phyloP scores from a whole-genome alignment of 441 rosid species.

The Aquilaria agallochum region DNA sequence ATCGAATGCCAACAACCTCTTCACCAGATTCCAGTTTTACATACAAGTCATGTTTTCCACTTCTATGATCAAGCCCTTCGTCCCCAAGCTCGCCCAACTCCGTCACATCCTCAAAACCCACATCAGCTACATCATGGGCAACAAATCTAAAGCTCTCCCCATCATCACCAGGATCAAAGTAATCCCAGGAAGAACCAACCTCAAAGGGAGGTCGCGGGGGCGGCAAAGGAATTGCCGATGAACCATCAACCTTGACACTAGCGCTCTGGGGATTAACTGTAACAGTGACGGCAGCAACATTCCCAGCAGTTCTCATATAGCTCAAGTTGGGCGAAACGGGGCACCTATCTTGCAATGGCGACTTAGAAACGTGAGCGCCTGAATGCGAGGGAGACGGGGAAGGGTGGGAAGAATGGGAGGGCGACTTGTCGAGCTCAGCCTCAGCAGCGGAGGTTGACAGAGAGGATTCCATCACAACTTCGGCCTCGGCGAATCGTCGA shows the following conservation, averaged over 20 bases:
- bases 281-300: slow-evolving; percentile 45
- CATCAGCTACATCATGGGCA: slow-evolving; percentile 32
- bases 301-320: slow-evolving; percentile 42
- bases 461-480: too few relatives aligned
- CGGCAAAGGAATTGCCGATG: slow-evolving; percentile 35
- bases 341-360: slow-evolving; percentile 50
- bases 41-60: slow-evolving; percentile 17
- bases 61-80: slow-evolving; percentile 18
- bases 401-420: slow-evolving; percentile 68
- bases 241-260: slow-evolving; percentile 41
- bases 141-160: slow-evolving; percentile 61
- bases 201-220: slow-evolving; percentile 57
- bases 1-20: slow-evolving; percentile 16
- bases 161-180: slow-evolving; percentile 61
- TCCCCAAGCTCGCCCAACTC: slow-evolving; percentile 37
- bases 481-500: slow-evolving; percentile 64
- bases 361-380: slow-evolving; percentile 45
- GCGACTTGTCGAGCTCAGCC: too few relatives aligned
- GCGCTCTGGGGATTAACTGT: slow-evolving; percentile 39
- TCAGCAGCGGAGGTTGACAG: too few relatives aligned
- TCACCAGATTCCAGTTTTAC: slow-evolving; percentile 19
- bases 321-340: slow-evolving; percentile 45
- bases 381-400: slow-evolving; percentile 61
- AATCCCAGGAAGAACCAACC: slow-evolving; percentile 72
- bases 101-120: slow-evolving; percentile 34